Conservation (phyloP, 495 filamentous ascomycete genomes). For the Penicillium desertorum region DNA sequence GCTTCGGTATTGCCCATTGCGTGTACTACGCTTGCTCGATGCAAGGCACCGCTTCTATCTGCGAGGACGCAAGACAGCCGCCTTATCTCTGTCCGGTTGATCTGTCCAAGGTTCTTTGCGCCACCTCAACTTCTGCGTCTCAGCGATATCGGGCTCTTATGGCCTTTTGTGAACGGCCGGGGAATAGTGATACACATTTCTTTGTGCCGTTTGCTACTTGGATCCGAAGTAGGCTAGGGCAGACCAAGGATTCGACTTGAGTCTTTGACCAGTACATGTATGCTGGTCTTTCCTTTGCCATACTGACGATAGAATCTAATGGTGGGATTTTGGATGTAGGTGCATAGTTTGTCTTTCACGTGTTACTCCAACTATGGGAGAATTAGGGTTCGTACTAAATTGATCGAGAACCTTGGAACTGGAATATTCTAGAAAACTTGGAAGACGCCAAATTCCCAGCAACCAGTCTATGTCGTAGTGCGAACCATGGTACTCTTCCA, state of each 20-base stretch:
- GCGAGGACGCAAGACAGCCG: constrained; percentile 65
- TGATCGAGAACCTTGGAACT: not conserved
- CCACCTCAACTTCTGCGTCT: constrained; percentile 28
- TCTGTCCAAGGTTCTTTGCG: constrained; percentile 51
- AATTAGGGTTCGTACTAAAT: not conserved
- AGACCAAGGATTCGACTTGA: not conserved
- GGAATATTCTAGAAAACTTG: not conserved
- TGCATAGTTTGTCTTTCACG: not conserved
- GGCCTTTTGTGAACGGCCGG: constrained; percentile 39
- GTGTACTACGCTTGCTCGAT: constrained; percentile 69
- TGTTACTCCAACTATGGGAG: not conserved
- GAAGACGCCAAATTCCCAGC: no score
- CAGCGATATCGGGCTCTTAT: constrained; percentile 46
- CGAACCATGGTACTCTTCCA: no score
- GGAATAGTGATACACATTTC: constrained; percentile 7
- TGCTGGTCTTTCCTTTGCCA: not conserved
- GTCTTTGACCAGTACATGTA: not conserved
- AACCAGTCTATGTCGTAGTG: no score
- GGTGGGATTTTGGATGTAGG: not conserved
- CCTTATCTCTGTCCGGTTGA: constrained; percentile 67
- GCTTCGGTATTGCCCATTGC: constrained; percentile 65
- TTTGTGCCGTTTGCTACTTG: constrained; percentile 29
- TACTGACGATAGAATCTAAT: not conserved
- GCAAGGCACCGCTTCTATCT: constrained; percentile 60
- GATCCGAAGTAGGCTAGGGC: constrained; percentile 13